These are phyloP conservation scores for Copromyces sp. DNA, from an alignment of 495 filamentous ascomycete genomes.

Conservation along the genomic window DNA sequence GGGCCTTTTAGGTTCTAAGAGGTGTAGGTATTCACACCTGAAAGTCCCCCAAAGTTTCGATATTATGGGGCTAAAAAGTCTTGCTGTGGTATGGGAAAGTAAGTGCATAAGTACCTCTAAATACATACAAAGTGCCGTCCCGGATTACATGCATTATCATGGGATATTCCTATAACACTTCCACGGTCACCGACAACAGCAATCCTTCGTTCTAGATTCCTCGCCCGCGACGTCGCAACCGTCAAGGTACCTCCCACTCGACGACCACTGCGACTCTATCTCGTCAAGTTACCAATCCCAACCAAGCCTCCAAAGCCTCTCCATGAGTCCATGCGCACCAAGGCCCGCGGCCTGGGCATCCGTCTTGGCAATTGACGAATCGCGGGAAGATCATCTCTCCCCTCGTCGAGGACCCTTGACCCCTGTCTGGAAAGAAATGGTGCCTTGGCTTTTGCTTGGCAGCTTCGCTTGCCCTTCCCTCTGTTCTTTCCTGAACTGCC, in stretches of 20 bases:
- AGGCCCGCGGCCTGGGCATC: background rate
- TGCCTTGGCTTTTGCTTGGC: background rate
- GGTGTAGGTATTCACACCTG: too few species aligned
- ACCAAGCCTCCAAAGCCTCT: background rate
- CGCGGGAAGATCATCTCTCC: background rate
- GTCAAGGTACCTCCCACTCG: background rate
- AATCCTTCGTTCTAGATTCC: background rate
- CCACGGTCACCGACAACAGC: background rate
- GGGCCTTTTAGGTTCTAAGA: too few species aligned
- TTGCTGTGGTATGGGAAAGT: too few species aligned
- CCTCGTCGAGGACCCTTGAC: background rate
- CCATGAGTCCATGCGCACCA: background rate
- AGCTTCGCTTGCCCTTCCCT: background rate
- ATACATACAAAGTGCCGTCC: too few species aligned
- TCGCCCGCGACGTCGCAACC: background rate
- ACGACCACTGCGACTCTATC: background rate
- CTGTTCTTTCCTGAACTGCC: background rate
- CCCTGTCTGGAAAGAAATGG: background rate
- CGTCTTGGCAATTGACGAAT: background rate
- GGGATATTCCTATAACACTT: background rate
- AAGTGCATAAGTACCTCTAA: too few species aligned
- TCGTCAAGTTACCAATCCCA: background rate
- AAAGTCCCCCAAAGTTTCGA: too few species aligned
- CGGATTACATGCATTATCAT: too few species aligned
- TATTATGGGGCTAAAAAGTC: too few species aligned